A percentile compares a stretch with the other conserved stretches of the same genome.
Conservation (phyloP, 2,329 filamentous ascomycete genomes). For the Pestalotiopsis sp. region DNA sequence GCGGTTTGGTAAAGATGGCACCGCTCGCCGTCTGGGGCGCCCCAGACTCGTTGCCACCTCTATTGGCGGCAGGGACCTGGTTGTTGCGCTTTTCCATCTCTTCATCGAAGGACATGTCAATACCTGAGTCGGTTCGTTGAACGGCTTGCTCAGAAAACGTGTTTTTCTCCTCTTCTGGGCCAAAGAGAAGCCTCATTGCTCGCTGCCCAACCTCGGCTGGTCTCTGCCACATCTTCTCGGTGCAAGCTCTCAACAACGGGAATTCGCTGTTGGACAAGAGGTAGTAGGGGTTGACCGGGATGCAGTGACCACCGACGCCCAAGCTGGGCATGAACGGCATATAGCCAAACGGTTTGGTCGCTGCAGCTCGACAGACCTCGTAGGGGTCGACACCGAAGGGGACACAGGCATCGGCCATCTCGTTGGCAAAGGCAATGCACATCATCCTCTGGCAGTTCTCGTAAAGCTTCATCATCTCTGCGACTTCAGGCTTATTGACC, state of each 20-base stretch:
- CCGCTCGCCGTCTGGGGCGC: neutral
- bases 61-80: no score
- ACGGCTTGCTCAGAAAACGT: neutral
- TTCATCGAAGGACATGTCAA: neutral
- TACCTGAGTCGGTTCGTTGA: neutral
- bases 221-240: conserved; percentile 44
- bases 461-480: conserved; percentile 61
- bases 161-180: neutral
- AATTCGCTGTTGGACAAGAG: conserved; percentile 45
- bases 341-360: conserved; percentile 56
- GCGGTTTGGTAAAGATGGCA: neutral
- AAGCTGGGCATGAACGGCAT: conserved; percentile 47
- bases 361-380: conserved; percentile 50
- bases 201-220: conserved; percentile 41
- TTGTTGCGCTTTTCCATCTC: neutral
- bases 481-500: conserved; percentile 54
- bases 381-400: conserved; percentile 47
- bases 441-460: conserved; percentile 61
- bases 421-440: conserved; percentile 55
- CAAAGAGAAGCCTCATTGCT: conserved; percentile 32
- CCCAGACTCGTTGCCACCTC: no score
- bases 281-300: conserved; percentile 53
- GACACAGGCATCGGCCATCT: conserved; percentile 56
- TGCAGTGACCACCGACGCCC: conserved; percentile 58
- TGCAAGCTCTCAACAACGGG: conserved; percentile 46